Conservation (phyloP, 2,329 filamentous ascomycete species). For the Tricladium varicosporioides region DNA sequence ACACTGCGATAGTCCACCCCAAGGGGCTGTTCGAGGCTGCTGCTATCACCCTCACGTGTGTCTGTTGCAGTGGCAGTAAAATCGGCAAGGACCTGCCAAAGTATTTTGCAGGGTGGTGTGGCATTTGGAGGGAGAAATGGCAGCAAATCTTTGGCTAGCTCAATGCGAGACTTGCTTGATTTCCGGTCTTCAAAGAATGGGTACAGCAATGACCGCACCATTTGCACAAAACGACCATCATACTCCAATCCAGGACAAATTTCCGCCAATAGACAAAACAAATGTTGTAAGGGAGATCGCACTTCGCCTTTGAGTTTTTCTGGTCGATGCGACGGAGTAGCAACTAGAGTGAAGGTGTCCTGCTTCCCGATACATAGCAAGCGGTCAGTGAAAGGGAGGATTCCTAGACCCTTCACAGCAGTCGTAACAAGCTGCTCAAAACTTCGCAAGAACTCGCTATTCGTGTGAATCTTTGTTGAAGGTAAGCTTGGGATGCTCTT, state of each 20-base stretch:
- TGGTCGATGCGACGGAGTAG: constrained; percentile 61
- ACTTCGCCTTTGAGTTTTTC: constrained; percentile 48
- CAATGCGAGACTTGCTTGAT: constrained; percentile 36
- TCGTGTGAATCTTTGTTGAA: constrained; percentile 1
- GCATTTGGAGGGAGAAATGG: constrained; percentile 22
- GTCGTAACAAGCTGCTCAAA: constrained; percentile 50
- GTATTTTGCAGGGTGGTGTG: constrained; percentile 28
- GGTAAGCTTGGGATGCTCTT: constrained; percentile 30
- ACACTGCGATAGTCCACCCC: constrained; percentile 70
- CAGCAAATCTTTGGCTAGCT: constrained; percentile 35
- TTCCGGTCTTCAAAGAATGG: constrained; percentile 52
- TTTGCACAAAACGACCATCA: constrained; percentile 23
- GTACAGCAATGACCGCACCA: constrained; percentile 49
- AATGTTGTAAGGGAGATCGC: constrained; percentile 62
- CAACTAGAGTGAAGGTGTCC: constrained; percentile 59
- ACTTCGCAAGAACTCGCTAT: constrained; percentile 51
- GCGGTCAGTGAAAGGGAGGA: constrained; percentile 63
- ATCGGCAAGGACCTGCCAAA: constrained; percentile 32
- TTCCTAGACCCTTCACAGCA: constrained; percentile 51
- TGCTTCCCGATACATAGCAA: constrained; percentile 49
- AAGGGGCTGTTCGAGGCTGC: constrained; percentile 43
- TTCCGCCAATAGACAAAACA: constrained; percentile 55
- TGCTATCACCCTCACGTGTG: constrained; percentile 32
- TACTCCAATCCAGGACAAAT: constrained; percentile 24
- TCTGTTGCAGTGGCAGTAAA: constrained; percentile 26